Conservation (phyloP, 2,329 filamentous ascomycete species). For the Paramyrothecium sp. region DNA sequence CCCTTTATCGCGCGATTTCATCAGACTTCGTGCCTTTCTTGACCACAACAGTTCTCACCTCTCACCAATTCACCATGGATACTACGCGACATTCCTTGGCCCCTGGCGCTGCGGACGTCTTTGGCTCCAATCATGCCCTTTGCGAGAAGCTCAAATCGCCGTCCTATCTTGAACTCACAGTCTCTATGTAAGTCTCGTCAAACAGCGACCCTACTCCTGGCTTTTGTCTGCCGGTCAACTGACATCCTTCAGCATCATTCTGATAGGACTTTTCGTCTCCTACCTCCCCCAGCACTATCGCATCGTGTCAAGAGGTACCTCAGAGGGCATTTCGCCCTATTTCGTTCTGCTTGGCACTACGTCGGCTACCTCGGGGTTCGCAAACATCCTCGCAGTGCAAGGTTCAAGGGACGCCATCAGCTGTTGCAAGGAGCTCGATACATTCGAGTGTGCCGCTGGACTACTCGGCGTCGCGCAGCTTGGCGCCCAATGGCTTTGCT, state of each 20-base stretch:
- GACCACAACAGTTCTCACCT: slow-evolving; percentile 3
- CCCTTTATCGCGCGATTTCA: slow-evolving; percentile 12
- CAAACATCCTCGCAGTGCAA: slow-evolving; percentile 88
- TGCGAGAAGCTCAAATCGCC: slow-evolving; percentile 54
- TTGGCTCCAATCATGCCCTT: slow-evolving; percentile 16
- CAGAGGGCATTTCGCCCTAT: slow-evolving; percentile 92
- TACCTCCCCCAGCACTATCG: slow-evolving; percentile 94
- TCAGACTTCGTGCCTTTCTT: slow-evolving; percentile 14
- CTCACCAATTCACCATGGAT: neutral
- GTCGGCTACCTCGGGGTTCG: slow-evolving; percentile 83
- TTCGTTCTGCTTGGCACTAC: slow-evolving; percentile 94
- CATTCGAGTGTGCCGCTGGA: slow-evolving; percentile 80
- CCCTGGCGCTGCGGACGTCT: slow-evolving; percentile 21
- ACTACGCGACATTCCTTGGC: neutral
- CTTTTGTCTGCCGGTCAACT: neutral
- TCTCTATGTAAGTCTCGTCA: slow-evolving; percentile 48
- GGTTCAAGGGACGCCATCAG: slow-evolving; percentile 77
- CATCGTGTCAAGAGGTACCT: slow-evolving; percentile 81
- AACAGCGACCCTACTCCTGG: neutral
- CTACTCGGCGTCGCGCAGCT: slow-evolving; percentile 89
- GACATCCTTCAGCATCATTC: slow-evolving; percentile 56
- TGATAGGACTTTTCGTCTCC: slow-evolving; percentile 85
- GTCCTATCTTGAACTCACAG: slow-evolving; percentile 52
- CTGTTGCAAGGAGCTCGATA: slow-evolving; percentile 80
- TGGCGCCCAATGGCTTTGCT: slow-evolving; percentile 88